Evolutionary conservation across 2,329 filamentous ascomycete species (phyloP).

Genomic region (Ilyonectria mors-panacis): DNA sequence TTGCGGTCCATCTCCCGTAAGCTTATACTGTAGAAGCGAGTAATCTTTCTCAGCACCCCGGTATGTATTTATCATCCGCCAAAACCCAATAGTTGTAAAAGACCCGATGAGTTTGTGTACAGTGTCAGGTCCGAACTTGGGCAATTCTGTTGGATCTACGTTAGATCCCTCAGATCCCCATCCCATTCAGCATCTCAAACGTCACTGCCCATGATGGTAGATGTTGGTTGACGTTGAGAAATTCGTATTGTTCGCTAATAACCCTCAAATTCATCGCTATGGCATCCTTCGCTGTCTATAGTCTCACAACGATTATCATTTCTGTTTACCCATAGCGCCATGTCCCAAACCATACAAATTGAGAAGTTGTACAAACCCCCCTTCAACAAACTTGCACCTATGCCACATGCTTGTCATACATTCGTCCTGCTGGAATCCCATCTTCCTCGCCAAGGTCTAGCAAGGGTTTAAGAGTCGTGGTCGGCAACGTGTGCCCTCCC

Average conservation of each 20-base stretch:
- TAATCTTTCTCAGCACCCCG: no score
- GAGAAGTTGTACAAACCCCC: constrained; percentile 11
- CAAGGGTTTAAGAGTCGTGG: background rate
- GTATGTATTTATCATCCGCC: no score
- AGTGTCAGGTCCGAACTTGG: no score
- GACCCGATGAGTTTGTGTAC: no score
- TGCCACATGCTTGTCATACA: background rate
- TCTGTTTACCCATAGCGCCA: constrained; percentile 26
- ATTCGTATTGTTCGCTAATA: background rate
- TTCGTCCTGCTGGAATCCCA: background rate
- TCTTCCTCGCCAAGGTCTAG: constrained; percentile 1
- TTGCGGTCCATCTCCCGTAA: no score
- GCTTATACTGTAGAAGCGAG: no score
- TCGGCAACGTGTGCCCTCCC: background rate
- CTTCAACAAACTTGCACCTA: constrained; percentile 9
- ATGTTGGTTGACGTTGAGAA: background rate
- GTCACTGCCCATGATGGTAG: background rate
- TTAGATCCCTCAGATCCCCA: no score
- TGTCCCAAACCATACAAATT: constrained; percentile 18
- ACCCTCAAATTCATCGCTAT: constrained; percentile 15
- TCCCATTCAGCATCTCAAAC: background rate
- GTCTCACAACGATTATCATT: constrained; percentile 23
- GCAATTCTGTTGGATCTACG: no score
- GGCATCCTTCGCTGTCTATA: constrained; percentile 34
- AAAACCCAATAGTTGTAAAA: no score